Evolutionary conservation across 2,329 filamentous ascomycete genomes (phyloP).

Genomic region (Apiospora marii): DNA sequence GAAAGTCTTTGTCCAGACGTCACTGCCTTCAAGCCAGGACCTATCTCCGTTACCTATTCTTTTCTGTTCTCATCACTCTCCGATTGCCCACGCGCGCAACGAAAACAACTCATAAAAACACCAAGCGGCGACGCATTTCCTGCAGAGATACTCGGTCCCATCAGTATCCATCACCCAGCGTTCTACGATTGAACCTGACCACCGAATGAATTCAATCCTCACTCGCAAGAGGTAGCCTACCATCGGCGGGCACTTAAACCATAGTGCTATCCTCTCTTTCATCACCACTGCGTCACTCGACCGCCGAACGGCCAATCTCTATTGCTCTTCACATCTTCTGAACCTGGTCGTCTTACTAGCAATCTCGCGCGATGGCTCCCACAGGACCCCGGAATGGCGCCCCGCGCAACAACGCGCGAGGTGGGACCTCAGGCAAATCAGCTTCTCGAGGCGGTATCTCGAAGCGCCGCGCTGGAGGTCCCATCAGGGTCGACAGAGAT

Average conservation of each 20-base stretch:
- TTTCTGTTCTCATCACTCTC: not conserved
- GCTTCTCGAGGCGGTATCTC: constrained; percentile 54
- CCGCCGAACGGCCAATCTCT: not conserved
- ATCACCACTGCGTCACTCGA: not conserved
- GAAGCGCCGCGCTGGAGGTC: constrained; percentile 53
- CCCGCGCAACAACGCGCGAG: constrained; percentile 21
- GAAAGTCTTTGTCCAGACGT: constrained; percentile 19
- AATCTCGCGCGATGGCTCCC: constrained; percentile 32
- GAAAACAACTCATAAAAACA: not conserved
- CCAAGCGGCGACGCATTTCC: not conserved
- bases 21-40: constrained; percentile 17
- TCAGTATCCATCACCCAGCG: not conserved
- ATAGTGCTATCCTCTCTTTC: constrained; percentile 3
- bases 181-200: not conserved
- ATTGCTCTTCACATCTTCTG: not conserved
- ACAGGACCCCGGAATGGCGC: constrained; percentile 33
- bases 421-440: constrained; percentile 30
- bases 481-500: constrained; percentile 57
- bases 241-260: constrained; percentile 11
- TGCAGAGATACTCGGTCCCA: not conserved
- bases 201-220: constrained; percentile 22
- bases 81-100: not conserved
- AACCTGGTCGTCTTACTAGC: no score
- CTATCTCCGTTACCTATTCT: constrained; percentile 1
- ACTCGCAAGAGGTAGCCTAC: constrained; percentile 15